These are phyloP conservation scores for Taxillus chinensis DNA, from an alignment of 164 flowering plant genomes.

Conservation along the genomic window DNA sequence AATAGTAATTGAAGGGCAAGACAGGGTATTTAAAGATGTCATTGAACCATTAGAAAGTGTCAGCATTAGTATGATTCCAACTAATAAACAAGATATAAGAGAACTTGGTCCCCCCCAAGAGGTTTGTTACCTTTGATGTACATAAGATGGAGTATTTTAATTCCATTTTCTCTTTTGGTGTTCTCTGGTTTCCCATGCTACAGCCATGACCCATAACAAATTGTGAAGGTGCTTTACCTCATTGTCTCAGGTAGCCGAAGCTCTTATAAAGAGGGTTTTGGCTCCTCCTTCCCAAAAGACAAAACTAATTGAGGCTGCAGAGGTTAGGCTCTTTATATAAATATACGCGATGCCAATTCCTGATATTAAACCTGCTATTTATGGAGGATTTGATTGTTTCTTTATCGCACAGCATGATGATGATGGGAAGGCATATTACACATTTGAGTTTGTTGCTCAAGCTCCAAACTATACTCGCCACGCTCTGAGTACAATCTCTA, in stretches of 20 bases:
- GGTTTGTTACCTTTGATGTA: constrained; percentile 23
- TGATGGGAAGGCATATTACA: constrained; percentile 84
- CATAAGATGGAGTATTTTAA: not conserved
- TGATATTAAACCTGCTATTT: not conserved
- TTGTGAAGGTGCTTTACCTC: not conserved
- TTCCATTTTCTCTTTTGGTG: not conserved
- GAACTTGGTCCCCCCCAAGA: constrained; percentile 86
- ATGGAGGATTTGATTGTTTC: not conserved
- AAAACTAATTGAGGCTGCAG: constrained; percentile 65
- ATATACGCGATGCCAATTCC: not conserved
- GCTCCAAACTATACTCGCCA: constrained; percentile 94
- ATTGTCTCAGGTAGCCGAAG: constrained; percentile 62
- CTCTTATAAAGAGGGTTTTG: constrained; percentile 63
- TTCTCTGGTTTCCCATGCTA: not conserved
- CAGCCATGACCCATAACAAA: too few relatives aligned
- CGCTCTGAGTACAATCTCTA: constrained; percentile 64
- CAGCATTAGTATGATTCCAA: constrained; percentile 68
- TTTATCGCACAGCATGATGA: constrained; percentile 51
- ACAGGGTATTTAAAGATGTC: constrained; percentile 92
- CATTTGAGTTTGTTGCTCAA: constrained; percentile 75
- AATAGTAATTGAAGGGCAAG: constrained; percentile 75
- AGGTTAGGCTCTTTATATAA: constrained; percentile 33
- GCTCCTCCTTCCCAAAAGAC: constrained; percentile 82
- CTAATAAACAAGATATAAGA: constrained; percentile 56
- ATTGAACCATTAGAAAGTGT: constrained; percentile 92